These are phyloP conservation scores for Irpex sp. DNA, from an alignment of 1,284 basidiomycete species.

Conservation along the genomic window DNA sequence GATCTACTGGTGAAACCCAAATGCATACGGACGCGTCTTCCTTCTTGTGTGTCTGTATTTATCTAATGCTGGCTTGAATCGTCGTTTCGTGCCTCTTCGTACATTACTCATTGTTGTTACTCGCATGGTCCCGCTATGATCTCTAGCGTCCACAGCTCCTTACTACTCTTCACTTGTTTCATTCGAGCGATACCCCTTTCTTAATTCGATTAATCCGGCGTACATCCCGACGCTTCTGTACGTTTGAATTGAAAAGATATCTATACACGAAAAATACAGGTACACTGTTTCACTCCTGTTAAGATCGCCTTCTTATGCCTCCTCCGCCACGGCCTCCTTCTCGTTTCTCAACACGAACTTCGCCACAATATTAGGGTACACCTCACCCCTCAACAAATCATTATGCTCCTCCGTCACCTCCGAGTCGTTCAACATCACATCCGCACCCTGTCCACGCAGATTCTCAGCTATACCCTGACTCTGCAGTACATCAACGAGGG, in stretches of 20 bases:
- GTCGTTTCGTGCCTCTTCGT: background rate
- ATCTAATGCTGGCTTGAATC: background rate
- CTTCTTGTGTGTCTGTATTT: conserved; percentile 1
- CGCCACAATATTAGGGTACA: conserved; percentile 46
- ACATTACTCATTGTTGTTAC: conserved; percentile 1
- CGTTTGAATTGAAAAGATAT: too few species aligned
- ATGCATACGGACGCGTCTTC: background rate
- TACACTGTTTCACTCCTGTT: too few species aligned
- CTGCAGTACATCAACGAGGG: conserved; percentile 56
- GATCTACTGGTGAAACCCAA: conserved; percentile 1
- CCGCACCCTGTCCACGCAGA: conserved; percentile 28
- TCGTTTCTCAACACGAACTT: conserved; percentile 29
- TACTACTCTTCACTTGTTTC: too few species aligned
- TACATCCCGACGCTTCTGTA: too few species aligned
- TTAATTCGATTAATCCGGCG: too few species aligned
- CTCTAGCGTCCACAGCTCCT: too few species aligned
- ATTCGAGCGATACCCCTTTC: too few species aligned
- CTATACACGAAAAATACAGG: too few species aligned
- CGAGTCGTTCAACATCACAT: conserved; percentile 35
- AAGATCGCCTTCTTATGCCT: too few species aligned
- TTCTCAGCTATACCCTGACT: conserved; percentile 51
- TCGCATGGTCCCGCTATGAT: background rate
- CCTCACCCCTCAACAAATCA: conserved; percentile 39
- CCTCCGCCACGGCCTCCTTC: too few species aligned
- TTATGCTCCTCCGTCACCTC: conserved; percentile 53